Evolutionary conservation across 768 basidiomycete species (phyloP).

Genomic region (Amanita phalloides): DNA sequence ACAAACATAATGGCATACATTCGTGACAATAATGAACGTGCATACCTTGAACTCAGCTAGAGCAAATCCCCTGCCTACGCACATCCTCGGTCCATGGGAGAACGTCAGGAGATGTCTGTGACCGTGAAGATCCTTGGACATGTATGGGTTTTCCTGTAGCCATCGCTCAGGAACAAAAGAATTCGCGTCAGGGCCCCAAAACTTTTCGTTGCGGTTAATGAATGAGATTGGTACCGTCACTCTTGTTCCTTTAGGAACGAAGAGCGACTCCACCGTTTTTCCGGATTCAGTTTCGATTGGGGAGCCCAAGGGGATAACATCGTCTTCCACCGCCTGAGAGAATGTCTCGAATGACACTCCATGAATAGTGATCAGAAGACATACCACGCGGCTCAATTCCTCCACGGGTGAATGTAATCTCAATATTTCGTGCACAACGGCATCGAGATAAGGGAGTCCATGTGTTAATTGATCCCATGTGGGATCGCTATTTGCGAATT

Average conservation of each 20-base stretch:
- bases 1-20: neutral
- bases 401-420: conserved; percentile 24
- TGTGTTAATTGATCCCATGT: conserved; percentile 31
- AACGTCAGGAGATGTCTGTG: conserved; percentile 32
- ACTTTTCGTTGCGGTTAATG: conserved; percentile 25
- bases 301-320: conserved; percentile 24
- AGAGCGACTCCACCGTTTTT: conserved; percentile 18
- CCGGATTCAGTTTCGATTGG: conserved; percentile 21
- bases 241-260: conserved; percentile 23
- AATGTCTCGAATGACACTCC: neutral
- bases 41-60: conserved; percentile 4
- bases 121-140: conserved; percentile 22
- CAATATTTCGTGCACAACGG: conserved; percentile 26
- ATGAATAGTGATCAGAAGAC: neutral
- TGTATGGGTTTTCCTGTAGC: conserved; percentile 16
- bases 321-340: conserved; percentile 23
- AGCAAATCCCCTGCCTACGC: conserved; percentile 33
- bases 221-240: conserved; percentile 24
- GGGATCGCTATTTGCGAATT: conserved; percentile 17
- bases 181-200: conserved; percentile 35
- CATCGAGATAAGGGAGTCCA: conserved; percentile 33
- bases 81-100: conserved; percentile 32
- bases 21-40: neutral
- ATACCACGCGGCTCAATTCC: conserved; percentile 20
- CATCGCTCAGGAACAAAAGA: conserved; percentile 34